phyloP scores from a whole-genome alignment of 1,139 yeast genomes.

The Saccharomyces hybrid region DNA sequence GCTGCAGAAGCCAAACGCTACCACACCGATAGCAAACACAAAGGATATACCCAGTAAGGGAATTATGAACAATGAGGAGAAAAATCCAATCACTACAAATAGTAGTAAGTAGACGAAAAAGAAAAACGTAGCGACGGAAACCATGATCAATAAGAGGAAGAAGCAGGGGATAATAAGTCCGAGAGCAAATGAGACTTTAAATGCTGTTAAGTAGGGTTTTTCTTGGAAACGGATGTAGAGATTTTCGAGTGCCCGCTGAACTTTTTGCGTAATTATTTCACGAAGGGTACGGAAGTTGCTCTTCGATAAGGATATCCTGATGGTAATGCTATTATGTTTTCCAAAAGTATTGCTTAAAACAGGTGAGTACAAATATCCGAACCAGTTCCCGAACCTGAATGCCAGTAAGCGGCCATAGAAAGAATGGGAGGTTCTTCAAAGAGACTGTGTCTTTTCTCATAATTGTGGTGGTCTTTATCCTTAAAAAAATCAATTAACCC shows the following conservation, averaged over 20 bases:
- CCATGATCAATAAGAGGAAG: conserved; percentile 9
- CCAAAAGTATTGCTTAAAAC: neutral
- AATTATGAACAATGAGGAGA: conserved; percentile 15
- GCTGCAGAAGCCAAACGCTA: conserved; percentile 19
- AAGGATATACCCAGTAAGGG: conserved; percentile 18
- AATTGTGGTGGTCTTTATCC: neutral
- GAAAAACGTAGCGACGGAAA: conserved; percentile 10
- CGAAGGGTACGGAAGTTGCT: neutral
- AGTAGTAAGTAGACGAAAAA: conserved; percentile 15
- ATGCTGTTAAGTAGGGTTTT: conserved; percentile 8
- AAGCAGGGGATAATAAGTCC: conserved; percentile 6
- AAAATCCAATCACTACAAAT: conserved; percentile 13
- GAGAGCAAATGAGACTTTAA: conserved; percentile 4
- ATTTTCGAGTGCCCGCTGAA: neutral
- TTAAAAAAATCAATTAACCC: neutral
- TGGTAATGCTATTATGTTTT: neutral
- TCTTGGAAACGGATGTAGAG: conserved; percentile 3
- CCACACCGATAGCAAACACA: conserved; percentile 17
- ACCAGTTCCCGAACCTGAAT: neutral
- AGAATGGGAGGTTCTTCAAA: neutral
- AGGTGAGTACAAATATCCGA: neutral
- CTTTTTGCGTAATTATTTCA: neutral
- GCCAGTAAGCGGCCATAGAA: neutral
- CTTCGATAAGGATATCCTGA: neutral
- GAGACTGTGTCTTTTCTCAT: neutral